Percentiles rank a stretch among this genome's conserved stretches.
These are phyloP conservation scores for Medicago ruthenica DNA, from an alignment of 306 rosid species.

Conservation along the genomic window DNA sequence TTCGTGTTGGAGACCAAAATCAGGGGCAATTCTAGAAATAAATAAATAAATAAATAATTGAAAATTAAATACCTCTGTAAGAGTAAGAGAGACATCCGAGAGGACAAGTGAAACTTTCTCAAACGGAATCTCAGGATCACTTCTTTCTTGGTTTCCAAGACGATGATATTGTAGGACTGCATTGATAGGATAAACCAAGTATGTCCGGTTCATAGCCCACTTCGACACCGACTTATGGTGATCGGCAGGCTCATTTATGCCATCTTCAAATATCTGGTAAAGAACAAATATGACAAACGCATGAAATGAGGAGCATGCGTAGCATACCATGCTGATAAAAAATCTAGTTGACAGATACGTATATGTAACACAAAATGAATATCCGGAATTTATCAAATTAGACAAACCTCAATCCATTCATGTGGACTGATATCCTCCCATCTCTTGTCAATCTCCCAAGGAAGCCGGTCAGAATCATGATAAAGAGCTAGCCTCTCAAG, in stretches of 20 bases:
- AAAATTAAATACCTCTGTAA: slow-evolving; percentile 72
- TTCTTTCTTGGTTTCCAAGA: slow-evolving; percentile 90
- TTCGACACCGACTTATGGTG: slow-evolving; percentile 56
- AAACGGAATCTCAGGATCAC: slow-evolving; percentile 81
- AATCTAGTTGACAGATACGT: slow-evolving; percentile 13
- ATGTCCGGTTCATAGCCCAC: slow-evolving; percentile 82
- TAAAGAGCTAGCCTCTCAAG: slow-evolving; percentile 96
- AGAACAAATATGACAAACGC: slow-evolving; percentile 35
- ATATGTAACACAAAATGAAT: slow-evolving; percentile 27
- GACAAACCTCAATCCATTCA: slow-evolving; percentile 94
- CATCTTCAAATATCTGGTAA: slow-evolving; percentile 90
- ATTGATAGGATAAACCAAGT: slow-evolving; percentile 89
- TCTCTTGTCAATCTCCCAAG: slow-evolving; percentile 83
- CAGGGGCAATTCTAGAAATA: slow-evolving; percentile 32
- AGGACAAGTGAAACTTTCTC: slow-evolving; percentile 87
- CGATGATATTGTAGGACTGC: slow-evolving; percentile 91
- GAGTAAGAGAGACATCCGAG: slow-evolving; percentile 80
- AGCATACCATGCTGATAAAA: slow-evolving; percentile 7
- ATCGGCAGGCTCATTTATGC: slow-evolving; percentile 75
- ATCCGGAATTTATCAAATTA: slow-evolving; percentile 15
- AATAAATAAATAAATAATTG: slow-evolving; percentile 21
- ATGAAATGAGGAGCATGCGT: slow-evolving; percentile 27
- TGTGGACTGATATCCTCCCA: slow-evolving; percentile 90
- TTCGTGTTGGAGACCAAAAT: slow-evolving; percentile 27
- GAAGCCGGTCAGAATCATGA: slow-evolving; percentile 82